Percentiles rank a stretch among this genome's conserved stretches.
These are phyloP conservation scores for Phytophthora litchii DNA, from an alignment of 352 stramenopile genomes.

Conservation along the genomic window DNA sequence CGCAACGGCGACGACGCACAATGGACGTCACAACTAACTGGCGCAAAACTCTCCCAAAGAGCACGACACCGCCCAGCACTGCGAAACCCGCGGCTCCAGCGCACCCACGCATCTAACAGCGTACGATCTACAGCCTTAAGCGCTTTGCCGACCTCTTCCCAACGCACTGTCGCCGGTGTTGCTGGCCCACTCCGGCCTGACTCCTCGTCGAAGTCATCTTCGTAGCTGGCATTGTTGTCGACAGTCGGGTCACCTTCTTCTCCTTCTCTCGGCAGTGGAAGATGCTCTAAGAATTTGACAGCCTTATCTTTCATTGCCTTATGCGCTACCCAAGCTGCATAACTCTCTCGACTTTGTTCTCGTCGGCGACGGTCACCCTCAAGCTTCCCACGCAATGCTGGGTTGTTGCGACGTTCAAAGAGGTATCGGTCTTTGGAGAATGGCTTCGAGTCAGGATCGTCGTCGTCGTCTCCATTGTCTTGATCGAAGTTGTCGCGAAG, in stretches of 20 bases:
- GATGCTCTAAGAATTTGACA: conserved; percentile 69
- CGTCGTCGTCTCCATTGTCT: conserved; percentile 47
- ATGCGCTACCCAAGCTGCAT: conserved; percentile 74
- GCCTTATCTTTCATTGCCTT: conserved; percentile 85
- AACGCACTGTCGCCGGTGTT: conserved; percentile 50
- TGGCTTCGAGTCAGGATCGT: conserved; percentile 32
- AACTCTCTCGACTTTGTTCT: conserved; percentile 75
- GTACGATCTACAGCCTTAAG: conserved; percentile 88
- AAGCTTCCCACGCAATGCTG: conserved; percentile 54
- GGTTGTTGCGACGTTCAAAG: conserved; percentile 76
- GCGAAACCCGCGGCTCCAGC: conserved; percentile 80
- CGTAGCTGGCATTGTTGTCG: conserved; percentile 33
- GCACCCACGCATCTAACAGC: conserved; percentile 83
- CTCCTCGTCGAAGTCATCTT: conserved; percentile 44
- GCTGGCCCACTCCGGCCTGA: conserved; percentile 18
- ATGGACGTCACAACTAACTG: conserved; percentile 89
- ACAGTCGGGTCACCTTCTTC: conserved; percentile 21
- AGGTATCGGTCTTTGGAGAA: conserved; percentile 78
- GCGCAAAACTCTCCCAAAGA: conserved; percentile 88
- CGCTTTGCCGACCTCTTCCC: conserved; percentile 85
- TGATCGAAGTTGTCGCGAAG: conserved; percentile 77
- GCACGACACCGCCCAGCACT: conserved; percentile 58
- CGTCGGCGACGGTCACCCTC: conserved; percentile 47
- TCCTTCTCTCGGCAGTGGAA: conserved; percentile 53
- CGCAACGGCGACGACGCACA: conserved; percentile 85